Base-by-base conservation (phyloP, 1,139 yeast species). In the Hyphopichia wangnamkhiaoensis region DNA sequence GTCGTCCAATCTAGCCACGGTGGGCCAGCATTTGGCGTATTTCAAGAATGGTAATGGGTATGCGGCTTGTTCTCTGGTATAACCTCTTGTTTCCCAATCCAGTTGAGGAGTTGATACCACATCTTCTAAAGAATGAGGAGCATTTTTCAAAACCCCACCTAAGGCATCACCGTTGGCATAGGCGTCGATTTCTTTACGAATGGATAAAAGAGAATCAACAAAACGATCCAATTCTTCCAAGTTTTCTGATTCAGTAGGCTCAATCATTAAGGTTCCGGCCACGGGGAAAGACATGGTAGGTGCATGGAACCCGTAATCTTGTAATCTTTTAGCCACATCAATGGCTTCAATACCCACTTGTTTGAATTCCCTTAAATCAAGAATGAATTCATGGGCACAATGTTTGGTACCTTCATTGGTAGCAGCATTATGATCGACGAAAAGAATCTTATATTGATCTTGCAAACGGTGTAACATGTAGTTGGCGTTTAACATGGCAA, bases 221-320 rank as follows among this genome's bases (percentile, higher is more conserved):
- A 93, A 93, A 55, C 97, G 78, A 65, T 93, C 94, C 50, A 93
- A 74, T 68, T 93, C 98, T 40, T 74, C 86, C 56, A 85, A 68
- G 58, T 89, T 82, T 68, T 93, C 98, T 17, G 94, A 84, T 66
- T 93, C 98, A 4, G 98, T 93, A 43, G 98, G 98, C 68, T 93
- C 98, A 49, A 93, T 83, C 98, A 93, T 93, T 52, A 93, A 76
- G 3, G 98, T 93, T 45, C 95, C 95, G 10, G 97, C 91, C 38
- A 93, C 96, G 17, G 98, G 98, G 87, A 94, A 93, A 1, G 98
- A 93, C 89, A 93, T 83, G 36, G 98, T 93, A 50, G 98, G 98
- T 1, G 97, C 97, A 64, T 93, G 98, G 82, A 93, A 93, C 1
- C 98, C 97, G 60, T 91, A 93, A 67, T 93, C 98, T 66, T 93